Percentiles rank a stretch among this genome's conserved stretches.
phyloP scores from a whole-genome alignment of 2,329 filamentous ascomycete species.

The Diaporthe longicolla region DNA sequence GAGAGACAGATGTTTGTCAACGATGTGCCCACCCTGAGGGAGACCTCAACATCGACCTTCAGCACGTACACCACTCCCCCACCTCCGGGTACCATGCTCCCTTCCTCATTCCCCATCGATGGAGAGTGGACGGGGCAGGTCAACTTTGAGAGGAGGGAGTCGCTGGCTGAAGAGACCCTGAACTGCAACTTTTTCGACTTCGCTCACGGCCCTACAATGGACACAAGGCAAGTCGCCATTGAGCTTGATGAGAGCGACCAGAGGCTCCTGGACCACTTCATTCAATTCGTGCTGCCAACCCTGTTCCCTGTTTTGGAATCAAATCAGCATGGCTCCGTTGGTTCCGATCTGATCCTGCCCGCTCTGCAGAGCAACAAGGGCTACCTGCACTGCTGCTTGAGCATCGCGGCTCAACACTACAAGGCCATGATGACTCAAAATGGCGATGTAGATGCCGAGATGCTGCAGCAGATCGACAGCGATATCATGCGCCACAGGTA shows the following conservation, averaged over 20 bases:
- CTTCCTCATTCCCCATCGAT: slow-evolving; percentile 67
- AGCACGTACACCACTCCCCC: slow-evolving; percentile 90
- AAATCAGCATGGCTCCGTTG: slow-evolving; percentile 87
- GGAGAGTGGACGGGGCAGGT: slow-evolving; percentile 82
- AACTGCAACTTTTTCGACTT: slow-evolving; percentile 90
- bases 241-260: slow-evolving; percentile 91
- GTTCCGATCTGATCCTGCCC: slow-evolving; percentile 86
- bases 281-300: slow-evolving; percentile 86
- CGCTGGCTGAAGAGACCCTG: slow-evolving; percentile 74
- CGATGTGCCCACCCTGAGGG: slow-evolving; percentile 85
- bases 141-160: slow-evolving; percentile 77
- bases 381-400: slow-evolving; percentile 96
- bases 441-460: slow-evolving; percentile 88
- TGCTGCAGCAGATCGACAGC: slow-evolving; percentile 86
- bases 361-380: slow-evolving; percentile 92
- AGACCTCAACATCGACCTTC: slow-evolving; percentile 92
- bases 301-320: slow-evolving; percentile 94
- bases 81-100: slow-evolving; percentile 76
- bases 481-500: slow-evolving; percentile 95
- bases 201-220: slow-evolving; percentile 75
- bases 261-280: slow-evolving; percentile 89
- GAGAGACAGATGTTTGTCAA: slow-evolving; percentile 95
- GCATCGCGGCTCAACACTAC: slow-evolving; percentile 91
- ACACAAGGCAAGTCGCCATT: slow-evolving; percentile 78
- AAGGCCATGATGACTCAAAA: slow-evolving; percentile 79